Evolutionary conservation across 148 eudicot species (phyloP), one percentile per base, ranked within the genome.

Genomic region (Rheum nobile): DNA sequence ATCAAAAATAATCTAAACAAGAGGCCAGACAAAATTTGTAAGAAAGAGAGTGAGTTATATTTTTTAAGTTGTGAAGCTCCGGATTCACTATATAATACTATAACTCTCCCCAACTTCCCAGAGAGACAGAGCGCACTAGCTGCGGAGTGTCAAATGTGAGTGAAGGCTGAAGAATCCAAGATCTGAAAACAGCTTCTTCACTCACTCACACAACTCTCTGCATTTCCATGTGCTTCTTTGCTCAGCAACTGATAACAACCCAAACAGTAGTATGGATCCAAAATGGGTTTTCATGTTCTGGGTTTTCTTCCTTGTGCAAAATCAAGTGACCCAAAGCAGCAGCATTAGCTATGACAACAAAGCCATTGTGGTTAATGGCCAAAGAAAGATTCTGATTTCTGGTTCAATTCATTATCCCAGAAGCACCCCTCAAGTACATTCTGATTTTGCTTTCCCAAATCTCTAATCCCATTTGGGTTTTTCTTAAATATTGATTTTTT

Each of bases 321-420:
- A 65, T 63, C 74, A 73, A 77, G 63, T 75, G 32, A 82, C 85
- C 43, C 84, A 86, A 48, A 84, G 88, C 47, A 85, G 87, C 54
- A 78, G 85, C 75, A 90, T 90, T 2, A 86, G 74, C 54, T 90
- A 90, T 75, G 96, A 88, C 43, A 85, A 81, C 41, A 92, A 87
- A 24, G 87, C 91, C 29, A 78, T 92, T 76, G 59, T 85, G 19
- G 88, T 92, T 78, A 83, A 87, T 85, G 93, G 93, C 28, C 84
- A 86, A 47, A 84, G 91, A 75, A 90, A 91, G 78, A 83, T 90
- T 22, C 85, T 91, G 72, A 74, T 91, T 50, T 91, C 97, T 85
- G 97, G 97, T 28, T 91, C 97, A 74, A 86, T 91, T 77, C 97
- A 91, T 81, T 91, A 91, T 63, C 92, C 97, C 50, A 89, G 97